Percentiles rank a stretch among this genome's conserved stretches.
phyloP scores from a whole-genome alignment of 169 alveolate species.

The Pseudocohnilembus persalinus region DNA sequence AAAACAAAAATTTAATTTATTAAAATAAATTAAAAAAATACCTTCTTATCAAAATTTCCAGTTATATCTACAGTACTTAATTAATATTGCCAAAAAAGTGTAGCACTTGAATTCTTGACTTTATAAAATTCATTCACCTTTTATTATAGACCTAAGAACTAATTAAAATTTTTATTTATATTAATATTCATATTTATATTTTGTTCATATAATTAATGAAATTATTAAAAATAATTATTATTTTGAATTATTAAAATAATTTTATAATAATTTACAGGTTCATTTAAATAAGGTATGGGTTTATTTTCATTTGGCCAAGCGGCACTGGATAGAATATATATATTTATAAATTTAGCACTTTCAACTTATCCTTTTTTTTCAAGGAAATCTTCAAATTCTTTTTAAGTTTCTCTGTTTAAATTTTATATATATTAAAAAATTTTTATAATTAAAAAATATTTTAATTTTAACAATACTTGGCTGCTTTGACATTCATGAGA shows the following conservation, averaged over 20 bases:
- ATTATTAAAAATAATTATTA: too few species aligned
- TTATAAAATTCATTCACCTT: not conserved
- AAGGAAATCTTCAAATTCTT: conserved; percentile 15
- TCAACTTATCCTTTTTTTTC: not conserved
- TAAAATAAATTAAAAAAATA: too few species aligned
- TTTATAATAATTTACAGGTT: conserved; percentile 1
- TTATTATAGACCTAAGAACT: too few species aligned
- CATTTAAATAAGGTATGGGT: not conserved
- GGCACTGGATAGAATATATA: conserved; percentile 2
- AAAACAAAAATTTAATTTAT: not conserved
- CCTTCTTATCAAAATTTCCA: not conserved
- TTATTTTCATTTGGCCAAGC: conserved; percentile 27
- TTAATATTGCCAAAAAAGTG: not conserved
- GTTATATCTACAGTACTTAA: not conserved
- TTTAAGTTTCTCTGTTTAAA: not conserved
- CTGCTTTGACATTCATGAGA: conserved; percentile 47
- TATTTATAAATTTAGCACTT: not conserved
- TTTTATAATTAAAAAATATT: not conserved
- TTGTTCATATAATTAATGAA: too few species aligned
- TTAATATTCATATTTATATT: too few species aligned
- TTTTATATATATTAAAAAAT: conserved; percentile 6
- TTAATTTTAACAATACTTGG: not conserved
- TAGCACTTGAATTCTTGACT: not conserved
- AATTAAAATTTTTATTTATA: too few species aligned
- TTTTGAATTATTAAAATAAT: too few species aligned